A percentile compares a stretch with the other conserved stretches of the same genome.
Evolutionary conservation across 345 rosid species (phyloP).

Genomic region (Gossypium longicalyx): DNA sequence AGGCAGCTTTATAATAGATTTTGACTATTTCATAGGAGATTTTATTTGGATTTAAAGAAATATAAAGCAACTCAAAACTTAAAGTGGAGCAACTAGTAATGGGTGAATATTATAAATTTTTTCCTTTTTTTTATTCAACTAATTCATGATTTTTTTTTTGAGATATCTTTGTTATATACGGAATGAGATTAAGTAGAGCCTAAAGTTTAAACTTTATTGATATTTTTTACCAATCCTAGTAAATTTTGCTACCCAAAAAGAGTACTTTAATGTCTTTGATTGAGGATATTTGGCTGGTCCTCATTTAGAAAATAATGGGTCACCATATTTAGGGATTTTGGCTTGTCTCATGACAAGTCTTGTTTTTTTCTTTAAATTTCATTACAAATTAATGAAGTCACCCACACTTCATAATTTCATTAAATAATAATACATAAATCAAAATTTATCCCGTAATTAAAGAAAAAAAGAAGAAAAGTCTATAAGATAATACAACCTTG

Average conservation of each 20-base stretch:
- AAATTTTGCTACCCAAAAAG: not conserved
- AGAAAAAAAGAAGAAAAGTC: no score
- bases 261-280: not conserved
- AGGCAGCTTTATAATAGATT: not conserved
- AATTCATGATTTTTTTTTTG: not conserved
- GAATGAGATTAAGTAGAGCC: not conserved
- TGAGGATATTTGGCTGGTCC: constrained; percentile 8
- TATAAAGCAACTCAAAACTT: not conserved
- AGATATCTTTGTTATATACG: not conserved
- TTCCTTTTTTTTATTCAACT: not conserved
- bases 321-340: not conserved
- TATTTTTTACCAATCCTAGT: not conserved
- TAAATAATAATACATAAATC: not conserved
- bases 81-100: not conserved
- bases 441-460: not conserved
- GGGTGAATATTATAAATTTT: not conserved
- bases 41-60: not conserved
- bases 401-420: not conserved
- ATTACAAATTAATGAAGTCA: not conserved
- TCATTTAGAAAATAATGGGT: not conserved
- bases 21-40: not conserved
- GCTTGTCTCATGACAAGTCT: not conserved
- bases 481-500: not conserved
- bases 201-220: not conserved
- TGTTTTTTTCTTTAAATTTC: not conserved